Percentiles rank a stretch among this genome's conserved stretches.
phyloP scores from a whole-genome alignment of 805 yeast species.

The Schizosaccharomyces octosporus region DNA sequence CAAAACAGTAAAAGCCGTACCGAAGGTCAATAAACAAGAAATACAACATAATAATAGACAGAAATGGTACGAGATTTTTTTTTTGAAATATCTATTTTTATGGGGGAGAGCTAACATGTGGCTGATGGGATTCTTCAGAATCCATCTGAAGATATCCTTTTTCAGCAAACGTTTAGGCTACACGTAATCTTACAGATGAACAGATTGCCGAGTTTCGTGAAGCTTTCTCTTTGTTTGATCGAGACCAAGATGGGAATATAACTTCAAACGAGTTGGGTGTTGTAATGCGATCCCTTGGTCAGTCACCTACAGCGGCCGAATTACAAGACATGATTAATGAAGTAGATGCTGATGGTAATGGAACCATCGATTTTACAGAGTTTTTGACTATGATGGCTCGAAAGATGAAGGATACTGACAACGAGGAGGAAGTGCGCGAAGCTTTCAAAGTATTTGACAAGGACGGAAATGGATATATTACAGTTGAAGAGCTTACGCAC shows the following conservation, averaged over 20 bases:
- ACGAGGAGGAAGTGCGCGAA: slow-evolving; percentile 89
- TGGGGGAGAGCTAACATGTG: background rate
- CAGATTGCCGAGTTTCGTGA: slow-evolving; percentile 94
- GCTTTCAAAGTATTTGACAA: slow-evolving; percentile 93
- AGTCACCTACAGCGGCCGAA: slow-evolving; percentile 88
- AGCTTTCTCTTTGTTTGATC: slow-evolving; percentile 90
- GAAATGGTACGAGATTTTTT: background rate
- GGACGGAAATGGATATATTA: slow-evolving; percentile 85
- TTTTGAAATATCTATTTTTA: background rate
- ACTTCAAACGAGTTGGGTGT: slow-evolving; percentile 89
- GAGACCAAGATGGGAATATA: slow-evolving; percentile 26
- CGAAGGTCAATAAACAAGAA: background rate
- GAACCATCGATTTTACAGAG: slow-evolving; percentile 61
- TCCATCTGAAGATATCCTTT: background rate
- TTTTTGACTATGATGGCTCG: slow-evolving; percentile 70
- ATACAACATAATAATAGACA: background rate
- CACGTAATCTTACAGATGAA: slow-evolving; percentile 60
- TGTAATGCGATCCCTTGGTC: slow-evolving; percentile 96
- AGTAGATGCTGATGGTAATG: slow-evolving; percentile 87
- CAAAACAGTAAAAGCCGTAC: background rate
- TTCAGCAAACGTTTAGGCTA: slow-evolving; percentile 25
- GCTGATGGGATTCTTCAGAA: background rate
- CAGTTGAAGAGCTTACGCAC: slow-evolving; percentile 88
- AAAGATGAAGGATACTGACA: slow-evolving; percentile 87
- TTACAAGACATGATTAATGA: slow-evolving; percentile 92